phyloP scores from a whole-genome alignment of 83 land plant genomes.

The Isoetes engelmannii region DNA sequence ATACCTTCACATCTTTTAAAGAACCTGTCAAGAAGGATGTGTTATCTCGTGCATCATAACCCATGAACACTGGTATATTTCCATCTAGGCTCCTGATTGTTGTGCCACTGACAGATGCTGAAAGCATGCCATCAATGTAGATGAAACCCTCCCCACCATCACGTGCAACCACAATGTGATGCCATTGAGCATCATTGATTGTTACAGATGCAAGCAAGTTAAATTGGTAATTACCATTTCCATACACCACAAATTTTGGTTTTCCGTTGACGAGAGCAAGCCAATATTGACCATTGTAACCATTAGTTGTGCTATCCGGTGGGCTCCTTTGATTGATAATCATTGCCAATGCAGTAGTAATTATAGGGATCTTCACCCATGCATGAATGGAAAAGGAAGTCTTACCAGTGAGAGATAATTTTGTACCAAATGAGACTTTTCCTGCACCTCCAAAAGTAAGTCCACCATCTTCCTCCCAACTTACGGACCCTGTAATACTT shows the following conservation, averaged over 20 bases:
- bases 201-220: neutral
- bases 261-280: neutral
- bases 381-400: neutral
- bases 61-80: too few species aligned
- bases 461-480: neutral
- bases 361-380: too few species aligned
- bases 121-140: too few species aligned
- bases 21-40: neutral
- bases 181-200: too few species aligned
- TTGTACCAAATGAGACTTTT: neutral
- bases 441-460: slow-evolving; percentile 3
- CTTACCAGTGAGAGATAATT: neutral
- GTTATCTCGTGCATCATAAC: neutral
- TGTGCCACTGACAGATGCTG: too few species aligned
- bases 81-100: neutral
- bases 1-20: neutral
- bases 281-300: neutral
- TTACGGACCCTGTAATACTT: neutral
- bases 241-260: neutral
- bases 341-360: too few species aligned
- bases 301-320: neutral
- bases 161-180: too few species aligned
- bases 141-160: too few species aligned
- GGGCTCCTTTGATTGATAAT: too few species aligned
- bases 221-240: neutral